These are phyloP conservation scores for Schizophyllum commune DNA, from an alignment of 1,284 basidiomycete genomes.

Conservation along the genomic window DNA sequence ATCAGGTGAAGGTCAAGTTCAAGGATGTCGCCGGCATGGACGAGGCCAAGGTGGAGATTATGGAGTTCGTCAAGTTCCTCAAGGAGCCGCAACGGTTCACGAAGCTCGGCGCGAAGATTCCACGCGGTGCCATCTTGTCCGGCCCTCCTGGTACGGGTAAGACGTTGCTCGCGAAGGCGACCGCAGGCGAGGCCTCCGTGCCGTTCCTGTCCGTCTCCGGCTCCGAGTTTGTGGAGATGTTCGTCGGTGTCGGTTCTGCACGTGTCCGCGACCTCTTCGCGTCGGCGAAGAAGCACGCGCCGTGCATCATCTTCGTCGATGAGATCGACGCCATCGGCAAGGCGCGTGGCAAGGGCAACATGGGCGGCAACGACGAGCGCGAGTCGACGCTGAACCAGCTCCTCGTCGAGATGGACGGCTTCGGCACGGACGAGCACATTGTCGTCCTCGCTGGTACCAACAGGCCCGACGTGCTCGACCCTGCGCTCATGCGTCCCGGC, in stretches of 20 bases:
- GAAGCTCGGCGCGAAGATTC: constrained; percentile 96
- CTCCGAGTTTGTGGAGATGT: constrained; percentile 99
- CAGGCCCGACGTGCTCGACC: constrained; percentile 91
- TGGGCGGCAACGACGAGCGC: constrained; percentile 97
- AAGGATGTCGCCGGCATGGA: constrained; percentile 98
- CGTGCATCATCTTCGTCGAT: constrained; percentile 97
- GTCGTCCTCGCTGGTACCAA: constrained; percentile 98
- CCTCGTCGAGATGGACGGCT: constrained; percentile 99
- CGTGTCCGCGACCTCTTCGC: constrained; percentile 97
- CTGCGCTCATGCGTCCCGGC: constrained; percentile 92
- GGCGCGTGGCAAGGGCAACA: constrained; percentile 81
- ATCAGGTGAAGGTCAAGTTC: constrained; percentile 90
- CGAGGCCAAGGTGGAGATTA: constrained; percentile 99
- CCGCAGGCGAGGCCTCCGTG: constrained; percentile 94
- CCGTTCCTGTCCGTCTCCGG: constrained; percentile 98
- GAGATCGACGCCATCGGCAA: constrained; percentile 99
- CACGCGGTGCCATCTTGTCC: constrained; percentile 94
- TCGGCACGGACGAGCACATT: constrained; percentile 92
- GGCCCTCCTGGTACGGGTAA: constrained; percentile 99
- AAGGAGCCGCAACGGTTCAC: constrained; percentile 95
- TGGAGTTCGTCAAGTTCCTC: constrained; percentile 99
- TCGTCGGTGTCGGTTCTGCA: constrained; percentile 97
- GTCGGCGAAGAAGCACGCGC: constrained; percentile 95
- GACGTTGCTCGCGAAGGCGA: constrained; percentile 96
- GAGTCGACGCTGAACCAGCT: constrained; percentile 98